A percentile compares a stretch with the other conserved stretches of the same genome.
phyloP scores from a whole-genome alignment of 2,329 filamentous ascomycete species.

The Grosmannia clavigera region DNA sequence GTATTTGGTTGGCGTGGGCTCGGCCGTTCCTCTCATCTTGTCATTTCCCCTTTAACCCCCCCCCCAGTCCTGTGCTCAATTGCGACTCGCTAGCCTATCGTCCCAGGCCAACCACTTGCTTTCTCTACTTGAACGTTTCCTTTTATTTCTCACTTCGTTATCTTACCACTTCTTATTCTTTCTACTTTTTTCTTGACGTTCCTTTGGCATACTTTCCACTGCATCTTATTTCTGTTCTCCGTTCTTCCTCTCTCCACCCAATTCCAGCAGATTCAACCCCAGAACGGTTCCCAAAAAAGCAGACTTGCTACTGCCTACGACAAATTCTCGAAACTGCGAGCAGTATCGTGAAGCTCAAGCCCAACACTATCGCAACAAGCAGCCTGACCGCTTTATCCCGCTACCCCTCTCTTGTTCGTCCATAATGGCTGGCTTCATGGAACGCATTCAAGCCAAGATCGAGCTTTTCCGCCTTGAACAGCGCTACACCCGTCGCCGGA shows the following conservation, averaged over 20 bases:
- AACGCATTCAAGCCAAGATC: slow-evolving; percentile 54
- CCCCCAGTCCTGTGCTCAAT: background rate
- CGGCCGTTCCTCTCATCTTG: background rate
- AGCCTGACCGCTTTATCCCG: background rate
- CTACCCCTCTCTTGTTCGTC: too few species aligned
- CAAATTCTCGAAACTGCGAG: background rate
- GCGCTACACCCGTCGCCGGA: slow-evolving; percentile 79
- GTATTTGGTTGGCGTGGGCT: background rate
- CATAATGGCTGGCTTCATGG: slow-evolving; percentile 33
- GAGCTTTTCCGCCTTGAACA: slow-evolving; percentile 94
- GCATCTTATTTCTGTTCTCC: background rate
- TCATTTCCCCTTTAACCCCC: background rate
- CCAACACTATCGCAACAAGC: background rate
- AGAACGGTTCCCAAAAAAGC: background rate
- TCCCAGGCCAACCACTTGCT: background rate
- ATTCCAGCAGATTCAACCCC: too few species aligned
- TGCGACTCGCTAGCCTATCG: background rate
- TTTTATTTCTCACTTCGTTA: background rate
- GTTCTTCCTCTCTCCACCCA: too few species aligned
- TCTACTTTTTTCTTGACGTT: background rate
- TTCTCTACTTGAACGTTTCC: background rate
- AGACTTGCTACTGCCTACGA: background rate
- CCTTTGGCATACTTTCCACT: background rate
- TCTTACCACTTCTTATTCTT: background rate
- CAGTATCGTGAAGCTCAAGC: background rate